A percentile compares a stretch with the other conserved stretches of the same genome.
These are phyloP conservation scores for Globisporangium iwayamae DNA, from an alignment of 352 stramenopile genomes.

Conservation along the genomic window DNA sequence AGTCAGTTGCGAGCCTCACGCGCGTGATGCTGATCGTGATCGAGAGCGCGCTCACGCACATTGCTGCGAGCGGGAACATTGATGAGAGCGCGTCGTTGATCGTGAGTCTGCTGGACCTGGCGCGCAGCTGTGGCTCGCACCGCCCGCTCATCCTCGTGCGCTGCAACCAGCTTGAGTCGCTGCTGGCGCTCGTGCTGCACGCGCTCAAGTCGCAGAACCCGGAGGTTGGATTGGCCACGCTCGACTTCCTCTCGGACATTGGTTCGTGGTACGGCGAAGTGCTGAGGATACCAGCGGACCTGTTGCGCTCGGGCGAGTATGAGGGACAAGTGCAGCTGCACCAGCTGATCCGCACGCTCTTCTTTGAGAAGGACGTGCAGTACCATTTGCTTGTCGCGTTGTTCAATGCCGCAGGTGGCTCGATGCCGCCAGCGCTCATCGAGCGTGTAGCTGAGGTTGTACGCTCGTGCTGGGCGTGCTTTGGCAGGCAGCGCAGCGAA, in stretches of 20 bases:
- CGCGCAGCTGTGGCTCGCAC: conserved; percentile 47
- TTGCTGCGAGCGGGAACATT: conserved; percentile 39
- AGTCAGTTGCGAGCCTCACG: conserved; percentile 52
- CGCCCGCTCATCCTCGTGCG: conserved; percentile 62
- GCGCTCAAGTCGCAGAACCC: conserved; percentile 63
- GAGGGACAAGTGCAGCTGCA: conserved; percentile 54
- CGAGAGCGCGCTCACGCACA: conserved; percentile 53
- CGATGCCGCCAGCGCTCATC: conserved; percentile 56
- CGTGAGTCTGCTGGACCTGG: conserved; percentile 52
- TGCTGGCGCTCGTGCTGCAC: conserved; percentile 57
- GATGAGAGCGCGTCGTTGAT: conserved; percentile 54
- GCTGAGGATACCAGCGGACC: conserved; percentile 44
- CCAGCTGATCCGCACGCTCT: conserved; percentile 63
- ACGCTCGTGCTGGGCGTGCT: conserved; percentile 73
- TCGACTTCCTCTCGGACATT: conserved; percentile 64
- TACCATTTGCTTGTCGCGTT: conserved; percentile 64
- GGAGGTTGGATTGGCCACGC: conserved; percentile 48
- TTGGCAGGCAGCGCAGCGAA: conserved; percentile 58
- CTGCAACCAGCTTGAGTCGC: conserved; percentile 60
- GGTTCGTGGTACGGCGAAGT: conserved; percentile 71
- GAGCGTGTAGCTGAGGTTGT: conserved; percentile 69
- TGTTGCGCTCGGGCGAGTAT: conserved; percentile 45
- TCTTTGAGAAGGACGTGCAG: conserved; percentile 78
- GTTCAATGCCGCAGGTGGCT: conserved; percentile 58
- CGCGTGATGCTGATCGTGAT: conserved; percentile 61